phyloP scores from a whole-genome alignment of 176 grass and related monocot genomes.

The Eragrostis curvula region DNA sequence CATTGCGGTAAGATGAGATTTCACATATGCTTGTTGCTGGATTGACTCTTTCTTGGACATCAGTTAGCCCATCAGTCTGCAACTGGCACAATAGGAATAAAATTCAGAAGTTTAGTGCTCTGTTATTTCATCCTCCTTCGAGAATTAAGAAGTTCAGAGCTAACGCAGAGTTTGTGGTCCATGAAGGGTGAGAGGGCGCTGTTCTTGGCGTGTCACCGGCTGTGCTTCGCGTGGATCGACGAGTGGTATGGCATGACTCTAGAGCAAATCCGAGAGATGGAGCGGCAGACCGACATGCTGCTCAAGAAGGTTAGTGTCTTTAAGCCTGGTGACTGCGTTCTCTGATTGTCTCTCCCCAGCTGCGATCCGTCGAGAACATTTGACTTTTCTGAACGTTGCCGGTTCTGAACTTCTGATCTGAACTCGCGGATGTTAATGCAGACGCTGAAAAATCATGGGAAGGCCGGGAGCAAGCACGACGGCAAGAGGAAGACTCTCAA shows the following conservation, averaged over 20 bases:
- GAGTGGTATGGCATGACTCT: slow-evolving; percentile 88
- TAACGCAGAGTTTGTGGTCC: slow-evolving; percentile 1
- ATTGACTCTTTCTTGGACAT: neutral
- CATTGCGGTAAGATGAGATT: slow-evolving; percentile 54
- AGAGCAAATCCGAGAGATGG: slow-evolving; percentile 74
- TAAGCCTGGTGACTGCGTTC: neutral
- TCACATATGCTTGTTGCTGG: neutral
- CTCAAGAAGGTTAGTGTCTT: slow-evolving; percentile 68
- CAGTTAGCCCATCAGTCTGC: neutral
- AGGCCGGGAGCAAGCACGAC: slow-evolving; percentile 41
- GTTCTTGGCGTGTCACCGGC: slow-evolving; percentile 73
- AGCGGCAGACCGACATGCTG: slow-evolving; percentile 72
- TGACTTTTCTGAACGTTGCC: neutral
- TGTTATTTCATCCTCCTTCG: neutral
- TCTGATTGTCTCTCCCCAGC: neutral
- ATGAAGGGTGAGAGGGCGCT: slow-evolving; percentile 74
- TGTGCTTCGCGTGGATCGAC: slow-evolving; percentile 96
- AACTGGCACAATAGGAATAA: neutral
- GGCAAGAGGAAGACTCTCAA: slow-evolving; percentile 46
- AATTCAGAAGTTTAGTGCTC: slow-evolving; percentile 17
- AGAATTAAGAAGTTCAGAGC: neutral
- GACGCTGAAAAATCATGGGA: slow-evolving; percentile 42
- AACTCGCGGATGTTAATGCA: slow-evolving; percentile 15
- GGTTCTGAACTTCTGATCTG: neutral
- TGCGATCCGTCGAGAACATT: neutral